Percentiles rank a stretch among this genome's conserved stretches.
These are phyloP conservation scores for Malassezia caprae DNA, from an alignment of 1,284 basidiomycete genomes.

Conservation along the genomic window DNA sequence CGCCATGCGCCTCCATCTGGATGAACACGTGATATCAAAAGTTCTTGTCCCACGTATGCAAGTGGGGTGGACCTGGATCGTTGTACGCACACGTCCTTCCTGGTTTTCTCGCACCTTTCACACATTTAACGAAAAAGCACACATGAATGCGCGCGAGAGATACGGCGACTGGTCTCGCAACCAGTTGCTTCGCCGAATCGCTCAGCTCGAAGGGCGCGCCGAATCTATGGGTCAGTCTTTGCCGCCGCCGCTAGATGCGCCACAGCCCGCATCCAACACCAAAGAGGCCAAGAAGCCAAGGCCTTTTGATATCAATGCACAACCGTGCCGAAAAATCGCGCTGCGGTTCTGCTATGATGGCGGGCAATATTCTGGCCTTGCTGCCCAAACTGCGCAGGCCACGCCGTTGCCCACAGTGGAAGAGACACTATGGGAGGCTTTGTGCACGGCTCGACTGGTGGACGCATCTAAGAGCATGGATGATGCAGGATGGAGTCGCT, in stretches of 20 bases:
- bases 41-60: not conserved
- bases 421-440: conserved; percentile 69
- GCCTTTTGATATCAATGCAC: conserved; percentile 58
- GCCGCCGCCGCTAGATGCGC: not conserved
- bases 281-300: conserved; percentile 10
- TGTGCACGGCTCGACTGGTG: conserved; percentile 33
- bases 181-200: conserved; percentile 26
- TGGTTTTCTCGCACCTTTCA: not conserved
- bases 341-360: conserved; percentile 86
- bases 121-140: not conserved
- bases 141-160: conserved; percentile 24
- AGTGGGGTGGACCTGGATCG: not conserved
- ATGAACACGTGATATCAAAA: not conserved
- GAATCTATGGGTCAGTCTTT: conserved; percentile 8
- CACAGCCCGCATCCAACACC: not conserved
- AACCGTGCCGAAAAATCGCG: conserved; percentile 74
- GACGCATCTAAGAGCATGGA: conserved; percentile 33
- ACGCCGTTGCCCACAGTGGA: conserved; percentile 75
- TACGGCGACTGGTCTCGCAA: conserved; percentile 27
- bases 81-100: not conserved
- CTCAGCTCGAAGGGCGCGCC: conserved; percentile 26
- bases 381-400: conserved; percentile 51
- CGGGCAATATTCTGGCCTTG: conserved; percentile 80
- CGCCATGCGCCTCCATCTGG: not conserved
- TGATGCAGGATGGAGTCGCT: conserved; percentile 74